Conservation (phyloP, 768 basidiomycete genomes). For the Auricularia auricula-judae region DNA sequence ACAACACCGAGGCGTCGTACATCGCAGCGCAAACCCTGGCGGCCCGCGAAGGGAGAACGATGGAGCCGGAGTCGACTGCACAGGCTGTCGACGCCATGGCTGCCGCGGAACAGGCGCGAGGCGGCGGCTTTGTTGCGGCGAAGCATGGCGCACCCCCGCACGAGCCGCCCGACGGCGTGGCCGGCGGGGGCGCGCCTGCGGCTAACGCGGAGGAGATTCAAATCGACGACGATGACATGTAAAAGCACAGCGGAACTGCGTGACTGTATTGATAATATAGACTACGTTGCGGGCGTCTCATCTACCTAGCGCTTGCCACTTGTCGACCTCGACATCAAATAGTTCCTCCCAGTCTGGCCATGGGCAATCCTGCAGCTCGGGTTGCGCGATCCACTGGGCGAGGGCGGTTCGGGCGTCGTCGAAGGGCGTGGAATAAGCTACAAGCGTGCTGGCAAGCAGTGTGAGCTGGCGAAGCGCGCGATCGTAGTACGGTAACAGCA, state of each 20-base stretch:
- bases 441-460: conserved; percentile 44
- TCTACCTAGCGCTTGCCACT: conserved; percentile 37
- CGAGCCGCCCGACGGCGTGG: conserved; percentile 25
- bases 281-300: background rate
- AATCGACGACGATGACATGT: conserved; percentile 72
- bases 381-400: conserved; percentile 58
- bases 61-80: conserved; percentile 29
- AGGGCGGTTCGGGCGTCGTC: conserved; percentile 55
- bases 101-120: conserved; percentile 57
- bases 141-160: conserved; percentile 36
- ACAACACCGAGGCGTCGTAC: conserved; percentile 94
- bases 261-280: conserved; percentile 11
- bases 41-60: conserved; percentile 38
- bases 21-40: conserved; percentile 83
- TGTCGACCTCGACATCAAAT: conserved; percentile 64
- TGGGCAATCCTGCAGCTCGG: conserved; percentile 50
- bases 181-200: conserved; percentile 19
- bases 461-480: conserved; percentile 49
- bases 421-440: conserved; percentile 57
- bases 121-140: conserved; percentile 71
- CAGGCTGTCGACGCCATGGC: conserved; percentile 71
- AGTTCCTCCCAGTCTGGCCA: conserved; percentile 77
- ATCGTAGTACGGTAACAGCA: conserved; percentile 52
- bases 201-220: conserved; percentile 77
- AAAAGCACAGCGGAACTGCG: conserved; percentile 7